Base-by-base conservation (phyloP, 768 basidiomycete species). In the Lactifluus hygrophoroides region DNA sequence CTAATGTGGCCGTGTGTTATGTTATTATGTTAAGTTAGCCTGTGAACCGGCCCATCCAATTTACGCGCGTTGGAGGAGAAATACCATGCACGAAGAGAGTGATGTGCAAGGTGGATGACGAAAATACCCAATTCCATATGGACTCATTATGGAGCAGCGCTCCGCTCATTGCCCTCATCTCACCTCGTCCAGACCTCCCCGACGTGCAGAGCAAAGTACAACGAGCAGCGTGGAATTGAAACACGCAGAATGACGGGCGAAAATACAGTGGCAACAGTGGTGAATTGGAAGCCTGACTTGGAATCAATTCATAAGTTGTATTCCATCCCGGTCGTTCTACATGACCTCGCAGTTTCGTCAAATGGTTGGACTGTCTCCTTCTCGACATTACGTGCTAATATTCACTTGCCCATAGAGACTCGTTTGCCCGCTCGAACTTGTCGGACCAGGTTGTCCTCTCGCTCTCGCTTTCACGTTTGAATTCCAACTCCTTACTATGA, bases 401-500 rank as follows among this genome's bases (percentile, higher is more conserved):
- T 42, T 16, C 4, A 48, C 21, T 32, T 19, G 8, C 28, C 6
- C 52, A 11, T 19, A 25, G 28, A 3, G n/a, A 23, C n/a, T 30
- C 38, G 11, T 25, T 28, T 35, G 30, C n/a, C 43, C 37, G 14
- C 27, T 45, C 34, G 35, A 53, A 34, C 21, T 52, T n/a, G 30
- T 28, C 45, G 28, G n/a, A n/a, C n/a, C n/a, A 43, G 9, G 11
- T 35, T 35, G 35, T 10, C 40, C 35, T 38, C 44, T 4, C 38
- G 27, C 48, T 25, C 23, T 47, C 45, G 0, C 47, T 58, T 53
- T 21, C 23, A 4, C n/a, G n/a, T 16, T 23, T 21, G 16, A 38
- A 46, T 45, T n/a, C 43, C 44, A 32, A 5, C 40, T 30, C 27
- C 42, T 28, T 45, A 30, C 23, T 47, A 63, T 63, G 62, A 63